Conservation (phyloP, 2,329 filamentous ascomycete genomes). For the Scedosporium minutisporum region DNA sequence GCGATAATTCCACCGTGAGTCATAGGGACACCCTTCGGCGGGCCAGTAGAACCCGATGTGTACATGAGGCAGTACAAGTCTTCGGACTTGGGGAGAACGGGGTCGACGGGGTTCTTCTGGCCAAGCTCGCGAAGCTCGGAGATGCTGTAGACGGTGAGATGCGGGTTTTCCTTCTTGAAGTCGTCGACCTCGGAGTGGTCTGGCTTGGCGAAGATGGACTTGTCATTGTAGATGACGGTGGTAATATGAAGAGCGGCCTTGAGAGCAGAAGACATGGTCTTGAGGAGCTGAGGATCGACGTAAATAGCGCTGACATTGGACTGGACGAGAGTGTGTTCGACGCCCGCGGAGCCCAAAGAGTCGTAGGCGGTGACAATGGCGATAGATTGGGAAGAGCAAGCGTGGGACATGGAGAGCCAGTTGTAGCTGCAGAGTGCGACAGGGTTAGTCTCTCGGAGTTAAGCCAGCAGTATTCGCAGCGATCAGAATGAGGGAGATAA, state of each 20-base stretch:
- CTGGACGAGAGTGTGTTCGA: constrained; percentile 78
- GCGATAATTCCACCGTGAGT: constrained; percentile 73
- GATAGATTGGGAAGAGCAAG: constrained; percentile 72
- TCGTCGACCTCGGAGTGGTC: constrained; percentile 40
- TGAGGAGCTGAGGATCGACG: constrained; percentile 69
- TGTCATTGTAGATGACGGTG: constrained; percentile 54
- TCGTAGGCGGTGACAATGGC: constrained; percentile 93
- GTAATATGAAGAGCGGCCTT: constrained; percentile 47
- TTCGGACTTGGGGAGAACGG: constrained; percentile 60
- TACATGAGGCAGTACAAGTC: constrained; percentile 80
- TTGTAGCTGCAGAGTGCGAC: constrained; percentile 43
- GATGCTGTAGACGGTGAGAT: constrained; percentile 43
- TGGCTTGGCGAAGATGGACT: constrained; percentile 34
- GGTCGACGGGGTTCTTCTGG: constrained; percentile 59
- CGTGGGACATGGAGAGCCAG: constrained; percentile 78
- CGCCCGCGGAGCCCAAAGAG: constrained; percentile 73
- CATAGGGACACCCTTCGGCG: constrained; percentile 80
- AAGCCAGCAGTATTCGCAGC: background rate
- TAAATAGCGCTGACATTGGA: constrained; percentile 77
- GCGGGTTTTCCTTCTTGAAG: constrained; percentile 46
- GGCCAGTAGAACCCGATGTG: constrained; percentile 82
- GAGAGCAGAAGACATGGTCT: constrained; percentile 47
- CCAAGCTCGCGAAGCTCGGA: constrained; percentile 47
- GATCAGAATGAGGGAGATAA: background rate
- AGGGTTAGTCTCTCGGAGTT: constrained; percentile 9